These are phyloP conservation scores for Sanguinoderma infundibulare DNA, from an alignment of 1,284 basidiomycete genomes.

Conservation along the genomic window DNA sequence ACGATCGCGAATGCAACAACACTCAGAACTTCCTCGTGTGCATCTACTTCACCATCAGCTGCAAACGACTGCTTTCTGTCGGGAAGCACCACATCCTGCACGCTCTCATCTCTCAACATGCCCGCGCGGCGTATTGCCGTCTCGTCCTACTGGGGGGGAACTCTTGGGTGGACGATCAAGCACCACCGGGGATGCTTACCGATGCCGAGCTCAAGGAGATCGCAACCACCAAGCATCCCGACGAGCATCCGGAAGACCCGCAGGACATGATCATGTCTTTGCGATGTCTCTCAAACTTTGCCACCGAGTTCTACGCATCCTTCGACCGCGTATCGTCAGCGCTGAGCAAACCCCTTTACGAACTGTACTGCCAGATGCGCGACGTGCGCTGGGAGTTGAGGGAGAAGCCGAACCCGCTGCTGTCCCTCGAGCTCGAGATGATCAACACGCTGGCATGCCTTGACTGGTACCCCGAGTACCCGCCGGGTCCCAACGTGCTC, in stretches of 20 bases:
- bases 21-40: neutral
- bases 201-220: constrained; percentile 4
- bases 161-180: constrained; percentile 5
- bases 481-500: neutral
- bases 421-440: neutral
- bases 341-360: neutral
- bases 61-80: constrained; percentile 12
- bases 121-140: constrained; percentile 12
- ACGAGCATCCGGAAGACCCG: neutral
- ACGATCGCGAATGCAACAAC: neutral
- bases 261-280: neutral
- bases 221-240: neutral
- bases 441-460: neutral
- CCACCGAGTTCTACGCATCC: neutral
- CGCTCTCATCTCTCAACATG: neutral
- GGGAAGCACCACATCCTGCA: constrained; percentile 6
- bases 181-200: constrained; percentile 16
- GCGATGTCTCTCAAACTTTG: neutral
- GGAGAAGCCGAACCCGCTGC: neutral
- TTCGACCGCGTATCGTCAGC: neutral
- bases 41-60: constrained; percentile 6
- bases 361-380: neutral
- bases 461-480: neutral
- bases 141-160: constrained; percentile 21
- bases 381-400: neutral